Percentiles rank a stretch among this genome's conserved stretches.
phyloP scores from a whole-genome alignment of 768 basidiomycete species.

The Fistulinella prunicolor region DNA sequence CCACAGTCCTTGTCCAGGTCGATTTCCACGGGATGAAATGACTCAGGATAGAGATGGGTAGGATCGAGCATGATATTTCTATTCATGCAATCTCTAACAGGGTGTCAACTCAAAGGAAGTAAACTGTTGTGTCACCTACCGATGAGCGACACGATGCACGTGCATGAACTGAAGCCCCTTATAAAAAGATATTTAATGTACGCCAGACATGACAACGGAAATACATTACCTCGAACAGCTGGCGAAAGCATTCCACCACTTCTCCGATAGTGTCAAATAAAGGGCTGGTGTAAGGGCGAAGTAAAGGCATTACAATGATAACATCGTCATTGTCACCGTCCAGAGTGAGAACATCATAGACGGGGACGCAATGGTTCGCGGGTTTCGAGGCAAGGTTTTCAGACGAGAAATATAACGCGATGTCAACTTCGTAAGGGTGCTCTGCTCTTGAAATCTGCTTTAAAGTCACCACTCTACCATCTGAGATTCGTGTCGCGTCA shows the following conservation, averaged over 20 bases:
- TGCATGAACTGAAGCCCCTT: constrained; percentile 30
- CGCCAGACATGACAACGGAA: constrained; percentile 5
- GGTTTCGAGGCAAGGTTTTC: neutral
- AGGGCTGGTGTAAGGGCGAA: constrained; percentile 24
- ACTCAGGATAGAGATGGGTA: constrained; percentile 20
- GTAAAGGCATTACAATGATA: constrained; percentile 36
- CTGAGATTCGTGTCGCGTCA: constrained; percentile 32
- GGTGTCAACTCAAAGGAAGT: constrained; percentile 4
- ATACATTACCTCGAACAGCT: constrained; percentile 28
- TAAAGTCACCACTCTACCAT: constrained; percentile 27
- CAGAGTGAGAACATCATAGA: constrained; percentile 26
- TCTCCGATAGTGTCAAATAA: constrained; percentile 23
- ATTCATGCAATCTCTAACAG: constrained; percentile 23
- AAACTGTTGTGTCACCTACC: neutral
- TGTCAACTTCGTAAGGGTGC: constrained; percentile 31
- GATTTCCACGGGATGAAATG: constrained; percentile 26
- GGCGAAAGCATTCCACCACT: constrained; percentile 26
- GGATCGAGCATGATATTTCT: constrained; percentile 37
- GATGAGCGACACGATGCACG: constrained; percentile 16
- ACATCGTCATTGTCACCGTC: constrained; percentile 17
- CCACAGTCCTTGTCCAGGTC: constrained; percentile 19
- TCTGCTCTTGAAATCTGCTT: constrained; percentile 20
- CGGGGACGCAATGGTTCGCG: constrained; percentile 36
- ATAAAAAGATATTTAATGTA: constrained; percentile 10
- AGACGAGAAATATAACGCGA: constrained; percentile 23